Conservation (phyloP, 2,329 filamentous ascomycete genomes). For the Achaetomium macrosporum region DNA sequence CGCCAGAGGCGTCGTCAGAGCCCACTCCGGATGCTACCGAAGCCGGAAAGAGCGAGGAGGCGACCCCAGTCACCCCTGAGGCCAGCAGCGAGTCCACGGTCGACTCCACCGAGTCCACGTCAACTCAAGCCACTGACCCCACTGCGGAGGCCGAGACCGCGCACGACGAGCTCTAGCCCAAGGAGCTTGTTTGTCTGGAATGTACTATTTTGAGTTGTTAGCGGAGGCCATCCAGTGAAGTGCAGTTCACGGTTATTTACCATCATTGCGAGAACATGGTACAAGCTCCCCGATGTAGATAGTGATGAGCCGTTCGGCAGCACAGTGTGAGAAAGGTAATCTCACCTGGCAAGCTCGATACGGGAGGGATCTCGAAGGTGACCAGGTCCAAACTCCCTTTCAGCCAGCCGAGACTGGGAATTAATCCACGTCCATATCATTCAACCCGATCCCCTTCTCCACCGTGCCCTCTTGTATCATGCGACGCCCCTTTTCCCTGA, state of each 20-base stretch:
- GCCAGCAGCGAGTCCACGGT: constrained; percentile 11
- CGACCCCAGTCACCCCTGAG: constrained; percentile 18
- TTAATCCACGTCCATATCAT: constrained; percentile 45
- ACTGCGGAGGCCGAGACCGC: constrained; percentile 31
- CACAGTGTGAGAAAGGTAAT: not conserved
- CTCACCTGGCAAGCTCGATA: constrained; percentile 11
- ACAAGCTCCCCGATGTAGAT: not conserved
- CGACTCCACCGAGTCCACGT: constrained; percentile 18
- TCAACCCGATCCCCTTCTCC: constrained; percentile 41
- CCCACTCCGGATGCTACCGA: constrained; percentile 26
- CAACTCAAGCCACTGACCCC: constrained; percentile 23
- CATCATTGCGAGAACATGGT: not conserved
- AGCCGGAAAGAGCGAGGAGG: constrained; percentile 16
- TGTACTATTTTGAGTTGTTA: constrained; percentile 14
- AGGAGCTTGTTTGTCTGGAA: not conserved
- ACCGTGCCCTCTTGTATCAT: constrained; percentile 54
- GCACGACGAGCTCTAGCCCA: constrained; percentile 47
- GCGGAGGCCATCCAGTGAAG: not conserved
- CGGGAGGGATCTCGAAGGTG: not conserved
- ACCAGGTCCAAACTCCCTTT: not conserved
- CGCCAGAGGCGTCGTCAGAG: constrained; percentile 31
- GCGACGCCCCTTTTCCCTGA: constrained; percentile 62
- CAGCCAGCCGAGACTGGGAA: not conserved
- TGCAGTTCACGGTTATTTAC: not conserved
- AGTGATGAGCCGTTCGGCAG: not conserved